Evolutionary conservation across 257 asterid genomes (phyloP).

Genomic region (Nicotiana attenuata): DNA sequence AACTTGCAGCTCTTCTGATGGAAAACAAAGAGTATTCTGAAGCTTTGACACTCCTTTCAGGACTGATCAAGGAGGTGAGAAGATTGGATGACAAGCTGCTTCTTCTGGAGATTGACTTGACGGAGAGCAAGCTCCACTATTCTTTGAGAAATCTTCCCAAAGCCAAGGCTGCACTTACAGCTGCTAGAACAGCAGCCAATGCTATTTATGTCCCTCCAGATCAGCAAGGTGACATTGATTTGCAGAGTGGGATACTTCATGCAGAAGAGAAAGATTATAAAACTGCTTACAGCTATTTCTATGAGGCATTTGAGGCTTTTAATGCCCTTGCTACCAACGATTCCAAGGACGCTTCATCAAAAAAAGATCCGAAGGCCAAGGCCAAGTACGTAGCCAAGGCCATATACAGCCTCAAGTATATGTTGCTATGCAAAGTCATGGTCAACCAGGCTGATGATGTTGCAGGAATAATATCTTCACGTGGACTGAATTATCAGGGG

Average conservation of each 20-base stretch:
- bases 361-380: no score
- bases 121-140: constrained; percentile 46
- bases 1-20: constrained; percentile 41
- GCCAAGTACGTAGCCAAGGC: constrained; percentile 12
- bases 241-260: constrained; percentile 48
- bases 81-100: constrained; percentile 44
- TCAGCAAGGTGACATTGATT: constrained; percentile 42
- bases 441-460: constrained; percentile 44
- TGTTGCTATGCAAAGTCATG: constrained; percentile 48
- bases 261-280: constrained; percentile 45
- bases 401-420: constrained; percentile 41
- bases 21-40: constrained; percentile 41
- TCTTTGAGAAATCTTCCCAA: constrained; percentile 42
- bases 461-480: constrained; percentile 40
- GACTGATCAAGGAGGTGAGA: constrained; percentile 41
- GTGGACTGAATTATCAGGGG: constrained; percentile 42
- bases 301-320: constrained; percentile 44
- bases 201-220: constrained; percentile 46
- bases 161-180: constrained; percentile 44
- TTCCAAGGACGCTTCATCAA: no score
- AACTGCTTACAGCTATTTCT: constrained; percentile 40
- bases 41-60: constrained; percentile 38
- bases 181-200: constrained; percentile 44
- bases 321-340: constrained; percentile 26
- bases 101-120: constrained; percentile 42